Evolutionary conservation across 441 rosid species (phyloP).

Genomic region (Corymbia citriodora): DNA sequence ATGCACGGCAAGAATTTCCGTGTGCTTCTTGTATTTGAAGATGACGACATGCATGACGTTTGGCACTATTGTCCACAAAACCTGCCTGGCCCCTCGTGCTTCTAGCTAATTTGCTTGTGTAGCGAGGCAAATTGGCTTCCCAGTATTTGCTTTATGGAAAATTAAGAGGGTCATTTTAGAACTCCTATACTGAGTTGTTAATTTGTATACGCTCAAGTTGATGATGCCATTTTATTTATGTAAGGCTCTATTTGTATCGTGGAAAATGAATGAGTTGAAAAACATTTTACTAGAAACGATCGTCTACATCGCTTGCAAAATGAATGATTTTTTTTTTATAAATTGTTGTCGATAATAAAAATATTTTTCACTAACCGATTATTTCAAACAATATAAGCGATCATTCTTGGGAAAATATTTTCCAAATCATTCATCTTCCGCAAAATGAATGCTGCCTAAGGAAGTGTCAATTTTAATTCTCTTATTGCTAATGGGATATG

Average conservation of each 20-base stretch:
- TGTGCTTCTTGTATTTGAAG: background rate
- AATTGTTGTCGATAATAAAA: background rate
- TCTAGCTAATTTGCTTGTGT: background rate
- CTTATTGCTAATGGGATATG: background rate
- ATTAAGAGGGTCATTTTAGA: background rate
- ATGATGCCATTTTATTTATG: background rate
- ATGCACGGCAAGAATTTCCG: background rate
- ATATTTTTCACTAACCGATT: background rate
- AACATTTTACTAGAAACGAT: background rate
- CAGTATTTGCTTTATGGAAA: background rate
- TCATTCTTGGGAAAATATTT: background rate
- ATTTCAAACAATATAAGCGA: background rate
- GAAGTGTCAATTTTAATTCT: background rate
- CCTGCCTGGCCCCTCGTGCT: background rate
- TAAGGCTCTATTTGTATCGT: accelerated
- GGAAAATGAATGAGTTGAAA: background rate
- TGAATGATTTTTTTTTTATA: background rate
- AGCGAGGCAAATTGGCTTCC: background rate
- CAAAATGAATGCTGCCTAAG: background rate
- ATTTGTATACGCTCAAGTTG: background rate
- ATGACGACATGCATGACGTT: background rate
- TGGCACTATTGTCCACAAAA: background rate
- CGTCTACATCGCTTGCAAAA: background rate
- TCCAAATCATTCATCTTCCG: background rate
- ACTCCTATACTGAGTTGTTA: background rate